Evolutionary conservation across 139 green algal genomes (phyloP).

Genomic region (Eudorina sp.): DNA sequence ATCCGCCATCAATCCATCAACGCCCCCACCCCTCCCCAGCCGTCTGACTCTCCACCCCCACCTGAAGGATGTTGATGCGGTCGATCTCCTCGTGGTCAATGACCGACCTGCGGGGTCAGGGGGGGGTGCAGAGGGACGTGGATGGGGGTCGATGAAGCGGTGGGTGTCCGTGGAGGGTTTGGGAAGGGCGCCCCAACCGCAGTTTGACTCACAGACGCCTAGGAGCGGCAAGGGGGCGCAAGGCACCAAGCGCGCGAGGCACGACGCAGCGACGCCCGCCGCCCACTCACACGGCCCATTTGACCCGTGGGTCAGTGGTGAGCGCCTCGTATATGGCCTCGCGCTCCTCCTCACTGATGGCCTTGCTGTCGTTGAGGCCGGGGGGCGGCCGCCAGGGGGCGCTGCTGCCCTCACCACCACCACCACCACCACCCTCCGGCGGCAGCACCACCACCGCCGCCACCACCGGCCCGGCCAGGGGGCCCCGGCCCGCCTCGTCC

Average conservation of each 20-base stretch:
- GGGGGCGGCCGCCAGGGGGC: conserved; percentile 3
- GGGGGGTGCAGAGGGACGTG: too few relatives aligned
- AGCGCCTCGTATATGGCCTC: conserved; percentile 80
- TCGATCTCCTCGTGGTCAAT: conserved; percentile 85
- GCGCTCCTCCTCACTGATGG: conserved; percentile 77
- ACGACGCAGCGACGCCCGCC: too few relatives aligned
- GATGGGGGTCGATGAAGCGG: too few relatives aligned
- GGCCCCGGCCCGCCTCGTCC: conserved; percentile 92
- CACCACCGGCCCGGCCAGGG: conserved; percentile 93
- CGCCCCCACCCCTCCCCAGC: neutral
- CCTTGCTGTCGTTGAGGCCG: conserved; percentile 85
- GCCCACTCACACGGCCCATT: conserved; percentile 72
- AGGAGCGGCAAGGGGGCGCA: too few relatives aligned
- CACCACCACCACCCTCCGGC: conserved; percentile 41
- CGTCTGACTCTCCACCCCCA: neutral
- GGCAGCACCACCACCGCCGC: conserved; percentile 79
- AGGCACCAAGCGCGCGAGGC: too few relatives aligned
- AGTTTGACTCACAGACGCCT: too few relatives aligned
- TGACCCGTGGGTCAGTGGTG: conserved; percentile 67
- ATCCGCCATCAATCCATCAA: too few relatives aligned
- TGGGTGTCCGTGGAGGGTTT: too few relatives aligned
- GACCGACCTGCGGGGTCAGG: conserved; percentile 66
- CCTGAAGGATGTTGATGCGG: conserved; percentile 92
- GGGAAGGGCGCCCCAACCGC: too few relatives aligned
- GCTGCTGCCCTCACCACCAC: too few relatives aligned